phyloP scores from a whole-genome alignment of 2,329 filamentous ascomycete genomes.

The Botrytis aclada region DNA sequence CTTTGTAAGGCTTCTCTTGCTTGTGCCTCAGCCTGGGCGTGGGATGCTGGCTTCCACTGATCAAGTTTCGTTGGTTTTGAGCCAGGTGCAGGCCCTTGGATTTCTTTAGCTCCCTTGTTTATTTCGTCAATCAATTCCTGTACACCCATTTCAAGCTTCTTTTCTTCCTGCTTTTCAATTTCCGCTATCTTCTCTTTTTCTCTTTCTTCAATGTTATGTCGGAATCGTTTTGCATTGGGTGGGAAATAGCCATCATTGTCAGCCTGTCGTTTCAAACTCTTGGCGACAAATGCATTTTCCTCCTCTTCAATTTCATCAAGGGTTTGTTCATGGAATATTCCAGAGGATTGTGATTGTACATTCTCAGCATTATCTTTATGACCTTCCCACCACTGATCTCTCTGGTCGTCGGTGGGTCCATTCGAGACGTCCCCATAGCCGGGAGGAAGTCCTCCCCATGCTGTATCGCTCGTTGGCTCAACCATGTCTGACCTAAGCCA shows the following conservation, averaged over 20 bases:
- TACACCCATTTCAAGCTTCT: background rate
- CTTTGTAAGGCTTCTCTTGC: background rate
- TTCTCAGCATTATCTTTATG: background rate
- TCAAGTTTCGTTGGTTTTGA: background rate
- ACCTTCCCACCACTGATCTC: background rate
- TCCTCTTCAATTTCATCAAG: background rate
- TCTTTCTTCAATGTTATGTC: background rate
- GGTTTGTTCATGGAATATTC: background rate
- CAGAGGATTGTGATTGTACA: background rate
- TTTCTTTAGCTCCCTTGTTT: background rate
- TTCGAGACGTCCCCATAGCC: background rate
- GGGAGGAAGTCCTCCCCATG: background rate
- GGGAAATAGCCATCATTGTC: constrained; percentile 5
- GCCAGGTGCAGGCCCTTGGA: background rate
- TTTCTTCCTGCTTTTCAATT: background rate
- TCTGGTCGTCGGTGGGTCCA: background rate
- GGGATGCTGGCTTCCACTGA: background rate
- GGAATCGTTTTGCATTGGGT: constrained; percentile 9
- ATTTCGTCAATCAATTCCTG: background rate
- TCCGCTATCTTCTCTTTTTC: background rate
- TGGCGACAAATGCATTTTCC: background rate
- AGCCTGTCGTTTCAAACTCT: constrained; percentile 5
- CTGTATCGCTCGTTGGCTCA: constrained; percentile 12
- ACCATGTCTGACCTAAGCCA: background rate
- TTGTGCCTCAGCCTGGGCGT: background rate